Conservation (phyloP, 208 protist genomes). For the Leishmania gerbilli region DNA sequence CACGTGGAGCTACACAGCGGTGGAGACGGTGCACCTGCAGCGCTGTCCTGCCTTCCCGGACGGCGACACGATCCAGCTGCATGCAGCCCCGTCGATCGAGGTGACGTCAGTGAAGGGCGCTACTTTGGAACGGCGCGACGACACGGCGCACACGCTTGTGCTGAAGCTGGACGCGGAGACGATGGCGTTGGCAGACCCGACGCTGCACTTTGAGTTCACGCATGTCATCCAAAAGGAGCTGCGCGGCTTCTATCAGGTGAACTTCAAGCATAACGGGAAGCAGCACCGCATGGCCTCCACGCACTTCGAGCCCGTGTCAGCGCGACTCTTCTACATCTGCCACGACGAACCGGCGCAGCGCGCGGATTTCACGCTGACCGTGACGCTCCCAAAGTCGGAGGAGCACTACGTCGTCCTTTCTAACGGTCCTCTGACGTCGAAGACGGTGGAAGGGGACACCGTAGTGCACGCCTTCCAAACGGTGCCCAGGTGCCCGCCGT, state of each 20-base stretch:
- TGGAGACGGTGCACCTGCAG: slow-evolving; percentile 66
- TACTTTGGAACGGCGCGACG: slow-evolving; percentile 47
- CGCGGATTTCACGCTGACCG: slow-evolving; percentile 93
- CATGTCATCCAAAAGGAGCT: slow-evolving; percentile 90
- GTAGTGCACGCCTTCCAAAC: slow-evolving; percentile 82
- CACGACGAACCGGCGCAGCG: slow-evolving; percentile 97
- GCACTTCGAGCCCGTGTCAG: slow-evolving; percentile 97
- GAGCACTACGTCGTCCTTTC: slow-evolving; percentile 82
- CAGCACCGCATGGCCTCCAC: slow-evolving; percentile 92
- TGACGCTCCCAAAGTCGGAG: slow-evolving; percentile 70
- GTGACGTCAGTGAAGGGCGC: slow-evolving; percentile 57
- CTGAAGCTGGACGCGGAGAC: slow-evolving; percentile 57
- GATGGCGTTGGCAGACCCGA: slow-evolving; percentile 49
- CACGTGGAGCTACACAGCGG: slow-evolving; percentile 72
- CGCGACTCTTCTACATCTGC: slow-evolving; percentile 95
- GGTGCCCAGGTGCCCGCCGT: slow-evolving; percentile 93
- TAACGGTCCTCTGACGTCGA: slow-evolving; percentile 61
- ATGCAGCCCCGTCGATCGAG: slow-evolving; percentile 62
- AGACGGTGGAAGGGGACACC: slow-evolving; percentile 31
- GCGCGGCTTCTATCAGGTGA: slow-evolving; percentile 91
- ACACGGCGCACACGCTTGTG: slow-evolving; percentile 51
- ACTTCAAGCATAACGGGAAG: slow-evolving; percentile 65
- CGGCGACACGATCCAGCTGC: slow-evolving; percentile 58
- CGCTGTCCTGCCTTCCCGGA: slow-evolving; percentile 32
- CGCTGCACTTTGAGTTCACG: slow-evolving; percentile 73